Evolutionary conservation across 176 grass and related monocot species (phyloP), one percentile per base, ranked within the genome.

Genomic region (Eragrostis nindensis): DNA sequence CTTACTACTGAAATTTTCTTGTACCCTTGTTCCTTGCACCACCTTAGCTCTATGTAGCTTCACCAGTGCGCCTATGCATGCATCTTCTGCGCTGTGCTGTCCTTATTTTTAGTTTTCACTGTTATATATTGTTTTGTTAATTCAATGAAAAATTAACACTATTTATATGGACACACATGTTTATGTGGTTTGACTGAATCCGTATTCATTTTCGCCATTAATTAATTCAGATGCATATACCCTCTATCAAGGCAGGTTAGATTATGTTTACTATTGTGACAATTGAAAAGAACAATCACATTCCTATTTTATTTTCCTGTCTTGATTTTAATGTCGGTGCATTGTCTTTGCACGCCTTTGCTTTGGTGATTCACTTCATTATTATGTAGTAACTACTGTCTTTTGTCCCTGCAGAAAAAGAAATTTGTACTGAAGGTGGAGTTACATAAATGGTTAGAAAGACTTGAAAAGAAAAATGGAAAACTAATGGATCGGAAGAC

Each of bases 401-500:
- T 59, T 77, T 69, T 77, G 52, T 24, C 54, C 62, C 25, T 93
- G 85, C 86, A 98, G 95, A 87, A 88, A 78, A 91, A 89, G 84
- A 92, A 85, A 82, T 93, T 98, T 80, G 69, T 93, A 72, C 86
- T 98, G 11, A 79, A 77, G 71, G 84, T 87, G 81, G 92, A 98
- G 90, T 84, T 98, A 62, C 79, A 95, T 83, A 95, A 91, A 88
- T 91, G 90, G 90, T 80, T 98, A 57, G 90, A 89, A 63, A 73
- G 79, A 53, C 84, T 95, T 81, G 90, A 95, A 79, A 93, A 95
- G 78, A 65, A 91, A 77, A 92, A 95, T 55, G 82, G 70, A 54
- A 98, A 87, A 73, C 78, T 66, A 72, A 94, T 98, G 92, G 92
- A 92, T 80, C 90, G 83, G 62, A 98, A 91, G 80, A 95, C 92